Conservation (phyloP, 1,139 yeast genomes). For the Scheffersomyces illinoinensis region DNA sequence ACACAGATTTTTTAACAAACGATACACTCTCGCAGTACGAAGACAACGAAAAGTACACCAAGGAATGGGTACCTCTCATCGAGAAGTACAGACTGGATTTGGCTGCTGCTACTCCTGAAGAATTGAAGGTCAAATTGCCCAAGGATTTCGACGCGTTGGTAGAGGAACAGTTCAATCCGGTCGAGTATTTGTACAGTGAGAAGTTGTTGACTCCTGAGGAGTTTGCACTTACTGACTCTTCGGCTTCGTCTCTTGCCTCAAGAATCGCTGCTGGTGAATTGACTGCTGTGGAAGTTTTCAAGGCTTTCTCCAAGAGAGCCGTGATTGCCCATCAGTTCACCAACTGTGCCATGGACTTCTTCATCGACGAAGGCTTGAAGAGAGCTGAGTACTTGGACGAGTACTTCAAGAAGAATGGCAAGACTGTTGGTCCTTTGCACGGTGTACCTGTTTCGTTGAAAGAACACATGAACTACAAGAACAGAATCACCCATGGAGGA, state of each 20-base stretch:
- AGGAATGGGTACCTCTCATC: slow-evolving; percentile 50
- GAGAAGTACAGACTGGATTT: slow-evolving; percentile 48
- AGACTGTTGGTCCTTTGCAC: slow-evolving; percentile 71
- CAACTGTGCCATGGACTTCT: slow-evolving; percentile 58
- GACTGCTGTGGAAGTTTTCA: slow-evolving; percentile 41
- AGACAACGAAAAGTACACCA: slow-evolving; percentile 33
- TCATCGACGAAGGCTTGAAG: slow-evolving; percentile 55
- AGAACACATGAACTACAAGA: slow-evolving; percentile 65
- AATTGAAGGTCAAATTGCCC: slow-evolving; percentile 43
- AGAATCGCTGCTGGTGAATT: slow-evolving; percentile 40
- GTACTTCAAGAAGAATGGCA: slow-evolving; percentile 52
- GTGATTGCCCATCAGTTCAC: slow-evolving; percentile 61
- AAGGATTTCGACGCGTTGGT: slow-evolving; percentile 41
- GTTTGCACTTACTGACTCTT: slow-evolving; percentile 47
- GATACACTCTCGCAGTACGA: slow-evolving; percentile 38
- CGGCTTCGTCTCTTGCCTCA: slow-evolving; percentile 36
- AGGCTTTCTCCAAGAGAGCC: slow-evolving; percentile 59
- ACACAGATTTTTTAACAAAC: slow-evolving; percentile 19
- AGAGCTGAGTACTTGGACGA: slow-evolving; percentile 58
- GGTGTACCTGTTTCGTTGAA: slow-evolving; percentile 79
- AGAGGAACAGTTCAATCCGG: slow-evolving; percentile 44
- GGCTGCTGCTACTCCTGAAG: slow-evolving; percentile 39
- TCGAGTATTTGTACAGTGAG: slow-evolving; percentile 42
- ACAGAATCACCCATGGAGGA: slow-evolving; percentile 61
- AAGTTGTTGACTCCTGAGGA: slow-evolving; percentile 46